phyloP scores from a whole-genome alignment of 805 yeast species.

The Metschnikowia gruessii region DNA sequence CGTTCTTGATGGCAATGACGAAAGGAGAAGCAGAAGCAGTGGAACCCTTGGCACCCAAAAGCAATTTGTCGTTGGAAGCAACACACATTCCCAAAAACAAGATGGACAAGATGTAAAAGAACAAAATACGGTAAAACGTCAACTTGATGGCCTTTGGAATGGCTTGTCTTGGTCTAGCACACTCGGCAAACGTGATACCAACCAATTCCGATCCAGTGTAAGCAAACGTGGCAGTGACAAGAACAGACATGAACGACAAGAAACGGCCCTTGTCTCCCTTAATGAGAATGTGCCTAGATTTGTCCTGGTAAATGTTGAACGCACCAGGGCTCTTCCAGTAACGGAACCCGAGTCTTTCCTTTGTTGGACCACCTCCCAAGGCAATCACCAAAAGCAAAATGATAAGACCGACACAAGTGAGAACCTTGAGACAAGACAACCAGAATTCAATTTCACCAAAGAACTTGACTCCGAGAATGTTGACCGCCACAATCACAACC shows the following conservation, averaged over 20 bases:
- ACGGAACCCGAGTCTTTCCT: conserved; percentile 70
- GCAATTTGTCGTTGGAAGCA: conserved; percentile 20
- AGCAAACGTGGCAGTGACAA: conserved; percentile 67
- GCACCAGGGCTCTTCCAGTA: conserved; percentile 73
- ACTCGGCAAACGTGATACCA: conserved; percentile 74
- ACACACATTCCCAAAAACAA: conserved; percentile 65
- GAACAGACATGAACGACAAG: conserved; percentile 58
- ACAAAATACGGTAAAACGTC: conserved; percentile 61
- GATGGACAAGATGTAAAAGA: conserved; percentile 61
- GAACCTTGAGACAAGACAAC: conserved; percentile 62
- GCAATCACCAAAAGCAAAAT: conserved; percentile 60
- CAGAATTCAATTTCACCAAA: conserved; percentile 50
- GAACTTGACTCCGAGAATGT: conserved; percentile 49
- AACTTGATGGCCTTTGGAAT: conserved; percentile 70
- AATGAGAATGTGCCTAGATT: conserved; percentile 32
- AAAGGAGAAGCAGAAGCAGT: conserved; percentile 22
- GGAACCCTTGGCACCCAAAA: conserved; percentile 18
- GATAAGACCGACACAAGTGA: conserved; percentile 66
- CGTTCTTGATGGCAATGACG: conserved; percentile 24
- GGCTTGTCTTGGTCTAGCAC: conserved; percentile 59
- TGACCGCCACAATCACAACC: conserved; percentile 39
- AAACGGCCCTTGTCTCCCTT: conserved; percentile 52
- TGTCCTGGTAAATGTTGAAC: conserved; percentile 47
- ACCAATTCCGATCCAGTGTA: conserved; percentile 68
- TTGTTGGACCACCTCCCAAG: conserved; percentile 76